A percentile compares a stretch with the other conserved stretches of the same genome.
phyloP scores from a whole-genome alignment of 495 filamentous ascomycete genomes.

The Neurospora sp. region DNA sequence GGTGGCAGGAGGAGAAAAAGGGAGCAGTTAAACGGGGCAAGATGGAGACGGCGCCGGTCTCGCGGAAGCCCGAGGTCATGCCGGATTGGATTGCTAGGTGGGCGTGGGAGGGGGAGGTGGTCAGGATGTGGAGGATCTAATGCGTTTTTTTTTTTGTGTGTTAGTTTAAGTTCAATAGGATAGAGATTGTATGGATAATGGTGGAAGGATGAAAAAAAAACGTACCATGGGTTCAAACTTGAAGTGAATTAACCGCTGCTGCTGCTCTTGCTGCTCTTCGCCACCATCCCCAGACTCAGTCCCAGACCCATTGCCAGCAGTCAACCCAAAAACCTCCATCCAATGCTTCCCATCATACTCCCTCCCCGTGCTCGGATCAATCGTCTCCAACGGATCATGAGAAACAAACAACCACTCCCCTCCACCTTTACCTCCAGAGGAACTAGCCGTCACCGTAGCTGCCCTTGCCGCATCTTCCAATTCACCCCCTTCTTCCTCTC shows the following conservation, averaged over 20 bases:
- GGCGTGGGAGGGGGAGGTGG: constrained; percentile 60
- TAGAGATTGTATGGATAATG: not conserved
- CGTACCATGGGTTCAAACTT: constrained; percentile 92
- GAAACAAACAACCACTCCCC: constrained; percentile 82
- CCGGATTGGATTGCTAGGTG: constrained; percentile 62
- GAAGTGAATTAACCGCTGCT: constrained; percentile 63
- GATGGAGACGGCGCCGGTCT: constrained; percentile 62
- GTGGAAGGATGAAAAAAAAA: not conserved
- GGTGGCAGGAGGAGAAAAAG: not conserved
- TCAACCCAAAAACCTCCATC: constrained; percentile 5
- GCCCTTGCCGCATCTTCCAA: not conserved
- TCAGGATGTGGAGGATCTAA: constrained; percentile 81
- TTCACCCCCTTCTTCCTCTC: constrained; percentile 1
- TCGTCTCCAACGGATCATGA: constrained; percentile 54
- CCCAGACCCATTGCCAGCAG: constrained; percentile 6
- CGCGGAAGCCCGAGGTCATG: constrained; percentile 73
- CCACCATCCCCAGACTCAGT: not conserved
- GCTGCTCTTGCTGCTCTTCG: constrained; percentile 1
- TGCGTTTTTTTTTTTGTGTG: not conserved
- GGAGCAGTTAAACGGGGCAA: not conserved
- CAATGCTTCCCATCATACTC: constrained; percentile 5
- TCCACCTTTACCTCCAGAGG: constrained; percentile 67
- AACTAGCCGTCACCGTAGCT: constrained; percentile 22
- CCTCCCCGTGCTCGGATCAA: not conserved
- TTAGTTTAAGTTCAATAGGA: not conserved